Evolutionary conservation across 257 asterid species (phyloP), one percentile per base, ranked within the genome.

Genomic region (Mentha longifolia): DNA sequence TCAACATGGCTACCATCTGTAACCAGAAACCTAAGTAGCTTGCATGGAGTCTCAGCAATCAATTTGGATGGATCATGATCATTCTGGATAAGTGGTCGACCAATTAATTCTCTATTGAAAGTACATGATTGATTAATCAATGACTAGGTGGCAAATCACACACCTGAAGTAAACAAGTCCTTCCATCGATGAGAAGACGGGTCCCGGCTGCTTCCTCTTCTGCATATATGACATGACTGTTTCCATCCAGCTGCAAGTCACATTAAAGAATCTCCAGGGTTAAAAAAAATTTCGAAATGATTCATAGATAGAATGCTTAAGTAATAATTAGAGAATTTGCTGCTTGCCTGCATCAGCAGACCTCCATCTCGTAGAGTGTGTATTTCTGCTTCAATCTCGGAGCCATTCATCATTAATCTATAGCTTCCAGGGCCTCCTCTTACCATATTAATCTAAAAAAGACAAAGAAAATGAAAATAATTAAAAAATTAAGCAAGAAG

Each of bases 141-240:
- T 62, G 39, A 78, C 30, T 46, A 65, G 70, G 74, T 1, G 65
- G 71, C 35, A 65, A 74, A 59, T 50, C 65, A 20, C 69, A 59
- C 66, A 95, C 99, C 98, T 95, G 99, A 83, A 95, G 99, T 85
- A 95, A 88, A 79, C 99, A 95, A 67, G 99, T 95, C 67, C 99
- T 86, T 73, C 99, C 99, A 80, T 95, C 99, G 66, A 95, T 95
- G 74, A 95, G 97, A 69, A 95, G 97, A 55, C 98, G 99, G 64
- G 99, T 95, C 68, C 99, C 99, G 43, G 99, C 99, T 16, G 99
- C 98, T 80, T 95, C 99, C 82, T 95, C 99, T 85, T 95, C 99
- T 31, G 98, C 97, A 56, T 95, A 95, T 74, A 95, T 70, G 49
- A 95, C 89, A 74, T 95, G 99, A 83, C 99, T 95, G 81, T 92